These are phyloP conservation scores for Cystobasidium pallidum DNA, from an alignment of 1,284 basidiomycete species.

Conservation along the genomic window DNA sequence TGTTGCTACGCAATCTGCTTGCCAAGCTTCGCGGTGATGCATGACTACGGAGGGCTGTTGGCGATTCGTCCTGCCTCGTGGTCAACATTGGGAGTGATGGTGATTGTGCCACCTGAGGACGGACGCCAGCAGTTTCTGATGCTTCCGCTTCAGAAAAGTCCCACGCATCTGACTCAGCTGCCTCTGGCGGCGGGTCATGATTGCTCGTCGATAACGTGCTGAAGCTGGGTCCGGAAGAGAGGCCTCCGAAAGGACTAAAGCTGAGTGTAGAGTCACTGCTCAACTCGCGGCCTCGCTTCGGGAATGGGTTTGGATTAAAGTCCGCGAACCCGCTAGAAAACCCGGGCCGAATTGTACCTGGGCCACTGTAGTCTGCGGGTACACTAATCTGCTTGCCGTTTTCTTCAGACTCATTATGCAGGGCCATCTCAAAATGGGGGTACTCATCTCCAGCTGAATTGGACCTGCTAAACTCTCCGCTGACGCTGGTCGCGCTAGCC, in stretches of 20 bases:
- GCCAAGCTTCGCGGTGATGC: slow-evolving; percentile 5
- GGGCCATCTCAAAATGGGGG: slow-evolving; percentile 6
- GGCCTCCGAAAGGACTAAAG: slow-evolving; percentile 13
- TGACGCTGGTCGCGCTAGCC: slow-evolving; percentile 27
- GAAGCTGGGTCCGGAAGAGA: slow-evolving; percentile 18
- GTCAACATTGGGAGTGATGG: slow-evolving; percentile 31
- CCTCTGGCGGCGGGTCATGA: neutral
- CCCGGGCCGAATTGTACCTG: slow-evolving; percentile 22
- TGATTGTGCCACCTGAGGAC: slow-evolving; percentile 16
- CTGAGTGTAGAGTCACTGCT: slow-evolving; percentile 19
- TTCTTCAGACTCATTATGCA: slow-evolving; percentile 1
- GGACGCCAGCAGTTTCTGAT: neutral
- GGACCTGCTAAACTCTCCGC: neutral
- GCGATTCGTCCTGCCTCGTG: slow-evolving; percentile 4
- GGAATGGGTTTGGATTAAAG: slow-evolving; percentile 39
- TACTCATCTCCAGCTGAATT: neutral
- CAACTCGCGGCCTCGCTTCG: slow-evolving; percentile 22
- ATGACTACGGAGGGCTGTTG: neutral
- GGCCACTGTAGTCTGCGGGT: neutral
- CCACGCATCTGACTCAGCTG: slow-evolving; percentile 20
- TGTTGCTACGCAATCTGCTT: slow-evolving; percentile 35
- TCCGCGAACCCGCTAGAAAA: slow-evolving; percentile 8
- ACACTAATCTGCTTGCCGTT: neutral
- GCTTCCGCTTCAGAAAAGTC: slow-evolving; percentile 15
- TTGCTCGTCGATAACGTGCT: neutral